Evolutionary conservation across 2,329 filamentous ascomycete species (phyloP), one percentile per base, ranked within the genome.

Genomic region (Aaosphaeria arxii): DNA sequence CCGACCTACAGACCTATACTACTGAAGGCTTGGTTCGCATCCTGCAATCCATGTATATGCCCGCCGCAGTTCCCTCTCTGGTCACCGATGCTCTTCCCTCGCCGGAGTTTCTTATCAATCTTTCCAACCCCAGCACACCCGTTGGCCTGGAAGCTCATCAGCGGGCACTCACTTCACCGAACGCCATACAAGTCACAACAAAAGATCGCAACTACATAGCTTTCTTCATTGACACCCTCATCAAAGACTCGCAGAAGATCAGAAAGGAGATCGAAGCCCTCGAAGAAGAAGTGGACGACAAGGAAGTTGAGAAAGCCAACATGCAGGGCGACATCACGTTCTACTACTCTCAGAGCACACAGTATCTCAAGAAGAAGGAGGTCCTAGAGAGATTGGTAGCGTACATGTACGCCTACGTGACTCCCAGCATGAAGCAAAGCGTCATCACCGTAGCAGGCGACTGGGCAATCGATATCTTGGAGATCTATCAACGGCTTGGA

Each of bases 211-310:
- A 45, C 30, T 50, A 50, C 45, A 13, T 50, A 11, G 29, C 36
- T n/a, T 45, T 43, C 44, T 50, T 48, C 44, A 42, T 50, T 28
- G 48, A 50, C 40, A 47, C 40, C 5, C 17, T 50, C 5, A 6
- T 47, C 24, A 11, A 24, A 9, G 24, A 29, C 7, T 9, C 11
- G 24, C 24, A 40, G 7, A 47, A 44, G 7, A 7, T 11, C 11
- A 33, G 11, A 7, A 5, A 11, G 13, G 48, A 47, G 33, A 13
- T 33, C 13, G 24, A 13, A 4, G 32, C 17, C 5, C 28, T 45
- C 2, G 48, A 50, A 29, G 45, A 44, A 11, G 44, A 44, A 4
- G 13, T 44, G 11, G 45, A 50, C 17, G 41, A 47, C 31, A 35
- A 31, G 11, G 42, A 47, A 13, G 44, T 47, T 2, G 29, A 40